These are phyloP conservation scores for Globisporangium echinulatum DNA, from an alignment of 352 stramenopile genomes.

Conservation along the genomic window DNA sequence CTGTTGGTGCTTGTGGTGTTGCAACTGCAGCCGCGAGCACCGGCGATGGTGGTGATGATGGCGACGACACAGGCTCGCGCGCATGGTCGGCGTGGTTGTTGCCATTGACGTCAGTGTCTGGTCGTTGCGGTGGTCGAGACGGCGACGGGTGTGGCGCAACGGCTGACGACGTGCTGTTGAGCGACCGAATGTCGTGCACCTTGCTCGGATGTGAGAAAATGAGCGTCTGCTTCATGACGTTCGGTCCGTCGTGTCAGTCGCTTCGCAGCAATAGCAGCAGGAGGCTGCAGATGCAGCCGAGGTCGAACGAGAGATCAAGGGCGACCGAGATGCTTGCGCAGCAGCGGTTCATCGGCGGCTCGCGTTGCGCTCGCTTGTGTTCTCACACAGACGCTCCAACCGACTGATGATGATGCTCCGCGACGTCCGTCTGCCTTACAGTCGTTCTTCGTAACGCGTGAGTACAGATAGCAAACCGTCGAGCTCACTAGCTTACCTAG, in stretches of 20 bases:
- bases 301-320: neutral
- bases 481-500: too few species aligned
- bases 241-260: neutral
- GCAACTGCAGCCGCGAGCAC: neutral
- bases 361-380: too few species aligned
- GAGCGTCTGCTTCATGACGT: constrained; percentile 10
- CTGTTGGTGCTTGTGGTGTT: neutral
- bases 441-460: too few species aligned
- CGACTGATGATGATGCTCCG: too few species aligned
- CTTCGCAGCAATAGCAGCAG: neutral
- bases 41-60: neutral
- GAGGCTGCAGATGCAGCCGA: neutral
- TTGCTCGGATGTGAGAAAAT: constrained; percentile 11
- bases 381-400: too few species aligned
- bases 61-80: neutral
- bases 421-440: too few species aligned
- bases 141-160: constrained; percentile 3
- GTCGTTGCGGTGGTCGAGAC: neutral
- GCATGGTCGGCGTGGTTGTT: neutral
- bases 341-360: neutral
- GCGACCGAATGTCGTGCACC: constrained; percentile 10
- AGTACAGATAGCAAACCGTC: too few species aligned
- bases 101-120: neutral
- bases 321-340: neutral
- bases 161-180: neutral